phyloP scores from a whole-genome alignment of 2,329 filamentous ascomycete species.

The Didymellaceae sp. region DNA sequence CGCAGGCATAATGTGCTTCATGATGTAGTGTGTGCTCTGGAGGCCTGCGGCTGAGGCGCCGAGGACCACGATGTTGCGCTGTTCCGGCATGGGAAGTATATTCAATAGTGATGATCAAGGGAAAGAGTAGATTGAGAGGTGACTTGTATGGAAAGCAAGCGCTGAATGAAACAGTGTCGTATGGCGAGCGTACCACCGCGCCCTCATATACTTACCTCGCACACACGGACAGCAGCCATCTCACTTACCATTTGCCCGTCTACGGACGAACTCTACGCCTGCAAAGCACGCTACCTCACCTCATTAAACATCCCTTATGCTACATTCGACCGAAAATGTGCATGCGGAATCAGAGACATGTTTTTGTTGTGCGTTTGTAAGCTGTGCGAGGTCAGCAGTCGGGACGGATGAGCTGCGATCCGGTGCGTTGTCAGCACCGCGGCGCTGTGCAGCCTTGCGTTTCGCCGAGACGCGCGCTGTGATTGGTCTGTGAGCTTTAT shows the following conservation, averaged over 20 bases:
- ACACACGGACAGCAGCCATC: too few species aligned
- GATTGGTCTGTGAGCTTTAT: too few species aligned
- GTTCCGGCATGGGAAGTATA: conserved; percentile 33
- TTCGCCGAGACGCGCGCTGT: too few species aligned
- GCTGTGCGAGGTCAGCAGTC: background rate
- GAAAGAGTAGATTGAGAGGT: background rate
- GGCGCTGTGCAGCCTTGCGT: too few species aligned
- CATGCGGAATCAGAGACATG: background rate
- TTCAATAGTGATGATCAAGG: background rate
- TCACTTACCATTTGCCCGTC: too few species aligned
- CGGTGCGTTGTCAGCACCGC: background rate
- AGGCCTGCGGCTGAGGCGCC: conserved; percentile 42
- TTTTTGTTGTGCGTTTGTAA: background rate
- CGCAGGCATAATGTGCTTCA: conserved; percentile 45
- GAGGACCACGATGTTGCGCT: conserved; percentile 46
- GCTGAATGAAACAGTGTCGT: background rate
- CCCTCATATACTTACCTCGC: too few species aligned
- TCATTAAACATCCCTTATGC: too few species aligned
- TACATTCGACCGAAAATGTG: background rate
- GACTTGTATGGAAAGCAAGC: background rate
- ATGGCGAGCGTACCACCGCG: too few species aligned
- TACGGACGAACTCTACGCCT: too few species aligned
- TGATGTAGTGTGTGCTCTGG: conserved; percentile 42
- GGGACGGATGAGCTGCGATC: background rate
- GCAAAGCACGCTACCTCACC: too few species aligned